phyloP scores from a whole-genome alignment of 495 filamentous ascomycete genomes.

The Margaritispora aquatica region DNA sequence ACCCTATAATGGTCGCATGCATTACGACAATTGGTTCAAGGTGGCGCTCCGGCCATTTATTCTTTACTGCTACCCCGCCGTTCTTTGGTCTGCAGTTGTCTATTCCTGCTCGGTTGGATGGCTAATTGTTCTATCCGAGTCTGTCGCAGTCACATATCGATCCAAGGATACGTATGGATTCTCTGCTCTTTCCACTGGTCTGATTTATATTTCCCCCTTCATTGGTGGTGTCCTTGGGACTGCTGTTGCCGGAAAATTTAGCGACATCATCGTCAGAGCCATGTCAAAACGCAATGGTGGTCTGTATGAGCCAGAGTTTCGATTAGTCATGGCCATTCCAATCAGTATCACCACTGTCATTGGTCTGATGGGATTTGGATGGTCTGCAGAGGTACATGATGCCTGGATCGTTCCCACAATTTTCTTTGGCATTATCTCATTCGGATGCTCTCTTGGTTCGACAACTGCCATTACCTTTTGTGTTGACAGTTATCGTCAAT shows the following conservation, averaged over 20 bases:
- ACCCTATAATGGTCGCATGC: constrained; percentile 70
- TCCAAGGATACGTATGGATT: constrained; percentile 65
- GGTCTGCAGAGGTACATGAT: constrained; percentile 71
- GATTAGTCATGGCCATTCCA: constrained; percentile 82
- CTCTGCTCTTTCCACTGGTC: constrained; percentile 67
- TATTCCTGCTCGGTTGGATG: constrained; percentile 91
- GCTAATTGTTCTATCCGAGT: constrained; percentile 92
- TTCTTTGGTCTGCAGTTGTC: constrained; percentile 84
- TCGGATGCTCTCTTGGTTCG: constrained; percentile 85
- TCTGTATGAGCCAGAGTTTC: constrained; percentile 93
- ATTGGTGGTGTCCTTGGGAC: constrained; percentile 86
- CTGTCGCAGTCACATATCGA: constrained; percentile 71
- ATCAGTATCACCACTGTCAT: constrained; percentile 73
- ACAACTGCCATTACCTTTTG: constrained; percentile 95
- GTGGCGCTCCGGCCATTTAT: constrained; percentile 75
- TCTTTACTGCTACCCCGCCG: constrained; percentile 78
- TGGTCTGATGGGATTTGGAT: constrained; percentile 90
- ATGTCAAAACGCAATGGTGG: constrained; percentile 85
- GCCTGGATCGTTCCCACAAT: constrained; percentile 87
- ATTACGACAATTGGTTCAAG: constrained; percentile 71
- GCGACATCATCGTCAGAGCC: constrained; percentile 71
- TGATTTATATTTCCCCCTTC: constrained; percentile 87
- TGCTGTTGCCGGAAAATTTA: constrained; percentile 82
- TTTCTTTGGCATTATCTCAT: constrained; percentile 89
- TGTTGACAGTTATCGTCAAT: constrained; percentile 89